Evolutionary conservation across 2,329 filamentous ascomycete species (phyloP).

Genomic region (Lachnellula occidentalis): DNA sequence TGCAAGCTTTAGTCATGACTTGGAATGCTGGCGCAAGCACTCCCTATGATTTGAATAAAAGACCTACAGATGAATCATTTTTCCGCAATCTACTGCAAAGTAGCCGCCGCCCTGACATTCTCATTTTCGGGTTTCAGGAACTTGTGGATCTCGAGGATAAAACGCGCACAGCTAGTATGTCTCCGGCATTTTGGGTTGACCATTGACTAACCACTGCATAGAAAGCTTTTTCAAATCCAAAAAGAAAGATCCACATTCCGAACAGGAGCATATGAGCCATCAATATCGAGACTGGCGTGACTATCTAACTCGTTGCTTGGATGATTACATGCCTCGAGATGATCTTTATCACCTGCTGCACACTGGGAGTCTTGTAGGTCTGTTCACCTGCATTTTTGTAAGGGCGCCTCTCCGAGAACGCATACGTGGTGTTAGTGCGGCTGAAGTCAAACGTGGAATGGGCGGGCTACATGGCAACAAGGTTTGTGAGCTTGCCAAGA

Average conservation of each 20-base stretch:
- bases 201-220: slow-evolving; percentile 32
- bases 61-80: slow-evolving; percentile 66
- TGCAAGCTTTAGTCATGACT: slow-evolving; percentile 76
- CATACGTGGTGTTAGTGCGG: slow-evolving; percentile 70
- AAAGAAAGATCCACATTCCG: slow-evolving; percentile 69
- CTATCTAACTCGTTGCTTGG: slow-evolving; percentile 74
- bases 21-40: slow-evolving; percentile 98
- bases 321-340: slow-evolving; percentile 73
- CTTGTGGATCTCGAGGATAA: slow-evolving; percentile 98
- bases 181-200: neutral
- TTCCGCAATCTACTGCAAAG: slow-evolving; percentile 73
- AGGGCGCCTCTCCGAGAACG: slow-evolving; percentile 71
- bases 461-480: slow-evolving; percentile 95
- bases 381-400: slow-evolving; percentile 95
- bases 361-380: slow-evolving; percentile 81
- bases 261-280: slow-evolving; percentile 90
- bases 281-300: slow-evolving; percentile 97
- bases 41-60: slow-evolving; percentile 72
- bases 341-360: slow-evolving; percentile 82
- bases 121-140: slow-evolving; percentile 96
- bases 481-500: slow-evolving; percentile 31
- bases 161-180: slow-evolving; percentile 83
- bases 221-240: slow-evolving; percentile 87
- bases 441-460: slow-evolving; percentile 93
- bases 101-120: slow-evolving; percentile 77